Evolutionary conservation across 371 early-diverging fungal species (phyloP).

Genomic region (Apophysomyces ossiformis): DNA sequence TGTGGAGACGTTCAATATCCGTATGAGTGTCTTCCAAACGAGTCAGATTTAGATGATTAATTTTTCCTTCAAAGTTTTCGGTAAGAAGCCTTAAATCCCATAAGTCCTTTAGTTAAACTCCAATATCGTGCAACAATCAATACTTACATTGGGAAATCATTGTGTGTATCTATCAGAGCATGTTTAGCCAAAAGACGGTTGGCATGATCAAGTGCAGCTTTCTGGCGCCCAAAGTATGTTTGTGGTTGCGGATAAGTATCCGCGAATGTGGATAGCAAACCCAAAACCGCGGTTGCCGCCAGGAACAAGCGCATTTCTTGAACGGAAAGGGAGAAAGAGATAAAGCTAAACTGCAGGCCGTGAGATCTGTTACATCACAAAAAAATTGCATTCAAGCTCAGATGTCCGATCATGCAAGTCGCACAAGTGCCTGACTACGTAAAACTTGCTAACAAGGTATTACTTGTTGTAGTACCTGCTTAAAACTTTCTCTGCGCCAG

Average conservation of each 20-base stretch:
- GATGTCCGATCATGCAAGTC: too few relatives aligned
- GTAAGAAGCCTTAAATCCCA: conserved; percentile 32
- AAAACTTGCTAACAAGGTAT: too few relatives aligned
- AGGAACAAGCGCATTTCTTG: neutral
- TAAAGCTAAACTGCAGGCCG: too few relatives aligned
- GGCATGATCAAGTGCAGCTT: conserved; percentile 30
- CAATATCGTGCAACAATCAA: neutral
- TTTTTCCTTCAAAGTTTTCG: conserved; percentile 38
- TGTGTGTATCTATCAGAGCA: conserved; percentile 51
- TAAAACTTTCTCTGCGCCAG: too few relatives aligned
- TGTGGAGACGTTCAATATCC: conserved; percentile 42
- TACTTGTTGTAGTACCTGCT: too few relatives aligned
- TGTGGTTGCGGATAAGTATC: neutral
- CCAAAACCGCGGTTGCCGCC: neutral
- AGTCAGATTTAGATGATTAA: conserved; percentile 42
- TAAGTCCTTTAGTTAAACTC: too few relatives aligned
- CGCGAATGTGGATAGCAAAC: neutral
- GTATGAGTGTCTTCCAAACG: conserved; percentile 47
- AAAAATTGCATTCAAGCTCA: too few relatives aligned
- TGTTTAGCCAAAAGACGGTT: conserved; percentile 31
- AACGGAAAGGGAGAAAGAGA: neutral
- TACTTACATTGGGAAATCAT: conserved; percentile 49
- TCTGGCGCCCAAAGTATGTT: conserved; percentile 9
- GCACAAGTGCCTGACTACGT: too few relatives aligned
- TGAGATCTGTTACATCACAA: too few relatives aligned